Percentiles rank a stretch among this genome's conserved stretches.
phyloP scores from a whole-genome alignment of 2,329 filamentous ascomycete genomes.

The Talaromyces sp. region DNA sequence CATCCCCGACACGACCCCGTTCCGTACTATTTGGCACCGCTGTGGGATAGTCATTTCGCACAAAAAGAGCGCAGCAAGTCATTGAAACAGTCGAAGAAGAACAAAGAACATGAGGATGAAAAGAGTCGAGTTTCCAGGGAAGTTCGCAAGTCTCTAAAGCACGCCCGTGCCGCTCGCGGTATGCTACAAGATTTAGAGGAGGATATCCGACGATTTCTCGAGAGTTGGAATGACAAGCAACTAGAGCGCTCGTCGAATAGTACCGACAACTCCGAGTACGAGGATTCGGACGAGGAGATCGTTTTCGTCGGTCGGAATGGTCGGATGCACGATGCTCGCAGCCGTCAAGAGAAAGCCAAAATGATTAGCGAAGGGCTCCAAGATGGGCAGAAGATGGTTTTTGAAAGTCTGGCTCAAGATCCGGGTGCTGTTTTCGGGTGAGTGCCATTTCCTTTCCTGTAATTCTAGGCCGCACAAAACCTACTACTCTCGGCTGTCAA shows the following conservation, averaged over 20 bases:
- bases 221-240: conserved; percentile 56
- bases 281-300: conserved; percentile 73
- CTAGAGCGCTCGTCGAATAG: conserved; percentile 47
- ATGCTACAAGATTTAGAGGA: conserved; percentile 82
- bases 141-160: conserved; percentile 75
- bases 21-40: conserved; percentile 82
- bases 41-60: conserved; percentile 67
- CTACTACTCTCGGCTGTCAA: not conserved
- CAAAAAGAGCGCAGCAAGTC: conserved; percentile 38
- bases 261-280: conserved; percentile 36
- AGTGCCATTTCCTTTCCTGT: conserved; percentile 34
- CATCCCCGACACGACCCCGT: conserved; percentile 69
- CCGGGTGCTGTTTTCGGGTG: conserved; percentile 78
- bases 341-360: conserved; percentile 52
- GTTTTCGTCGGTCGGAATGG: conserved; percentile 77
- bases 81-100: conserved; percentile 37
- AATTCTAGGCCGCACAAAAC: not conserved
- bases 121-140: conserved; percentile 67
- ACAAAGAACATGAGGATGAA: conserved; percentile 28
- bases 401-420: conserved; percentile 74
- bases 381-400: conserved; percentile 67
- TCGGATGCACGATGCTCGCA: conserved; percentile 58
- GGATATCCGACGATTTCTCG: conserved; percentile 73
- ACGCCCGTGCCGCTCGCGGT: conserved; percentile 69
- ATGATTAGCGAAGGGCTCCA: conserved; percentile 44